Conservation (phyloP, 805 yeast genomes). For the Huiozyma naganishii region DNA sequence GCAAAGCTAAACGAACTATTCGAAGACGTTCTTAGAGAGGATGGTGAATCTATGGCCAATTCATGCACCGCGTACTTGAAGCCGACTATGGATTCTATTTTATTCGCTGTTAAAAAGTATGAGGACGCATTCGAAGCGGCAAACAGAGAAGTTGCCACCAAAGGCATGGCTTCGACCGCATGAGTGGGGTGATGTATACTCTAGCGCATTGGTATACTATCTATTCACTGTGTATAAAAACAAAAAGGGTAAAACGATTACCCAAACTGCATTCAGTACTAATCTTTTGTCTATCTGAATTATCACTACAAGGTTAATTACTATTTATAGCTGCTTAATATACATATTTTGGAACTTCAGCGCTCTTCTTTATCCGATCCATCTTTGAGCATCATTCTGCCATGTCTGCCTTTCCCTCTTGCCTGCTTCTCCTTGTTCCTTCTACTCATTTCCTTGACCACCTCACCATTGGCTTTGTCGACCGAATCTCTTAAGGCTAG, state of each 20-base stretch:
- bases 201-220: conserved; percentile 1
- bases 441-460: conserved; percentile 64
- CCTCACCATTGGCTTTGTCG: conserved; percentile 85
- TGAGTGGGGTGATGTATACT: not conserved
- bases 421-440: conserved; percentile 45
- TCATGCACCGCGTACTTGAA: conserved; percentile 28
- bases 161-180: not conserved
- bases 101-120: conserved; percentile 37
- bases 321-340: too few species aligned
- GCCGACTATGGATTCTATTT: conserved; percentile 36
- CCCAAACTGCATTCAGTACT: too few species aligned
- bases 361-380: conserved; percentile 39
- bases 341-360: conserved; percentile 5
- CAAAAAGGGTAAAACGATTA: not conserved
- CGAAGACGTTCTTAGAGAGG: conserved; percentile 21
- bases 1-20: conserved; percentile 29
- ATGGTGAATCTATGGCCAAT: conserved; percentile 20
- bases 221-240: not conserved
- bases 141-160: conserved; percentile 1
- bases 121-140: conserved; percentile 16
- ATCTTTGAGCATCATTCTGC: conserved; percentile 31
- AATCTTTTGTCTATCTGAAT: too few species aligned
- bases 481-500: conserved; percentile 74
- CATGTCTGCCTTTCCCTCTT: conserved; percentile 31
- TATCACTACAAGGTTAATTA: too few species aligned